These are phyloP conservation scores for Boletellus sp. DNA, from an alignment of 768 basidiomycete species.

Conservation along the genomic window DNA sequence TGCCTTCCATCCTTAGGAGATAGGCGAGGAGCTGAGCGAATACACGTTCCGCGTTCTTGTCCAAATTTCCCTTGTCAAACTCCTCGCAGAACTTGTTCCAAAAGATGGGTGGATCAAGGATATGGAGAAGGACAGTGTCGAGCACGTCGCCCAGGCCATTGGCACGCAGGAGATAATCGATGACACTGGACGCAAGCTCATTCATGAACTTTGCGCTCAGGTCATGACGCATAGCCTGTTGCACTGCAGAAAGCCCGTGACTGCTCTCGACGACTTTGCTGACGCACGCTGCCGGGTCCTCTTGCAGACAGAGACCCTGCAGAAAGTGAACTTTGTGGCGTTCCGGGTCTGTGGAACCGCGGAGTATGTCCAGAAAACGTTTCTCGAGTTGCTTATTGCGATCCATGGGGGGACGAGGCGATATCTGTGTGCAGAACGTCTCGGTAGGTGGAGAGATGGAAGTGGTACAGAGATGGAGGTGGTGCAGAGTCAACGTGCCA, in stretches of 20 bases:
- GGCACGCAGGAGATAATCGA: conserved; percentile 39
- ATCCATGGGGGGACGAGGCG: conserved; percentile 9
- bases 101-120: conserved; percentile 51
- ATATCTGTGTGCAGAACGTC: too few species aligned
- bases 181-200: conserved; percentile 33
- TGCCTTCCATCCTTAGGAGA: conserved; percentile 40
- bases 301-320: conserved; percentile 42
- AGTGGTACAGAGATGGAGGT: too few species aligned
- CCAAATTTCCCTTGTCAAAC: conserved; percentile 33
- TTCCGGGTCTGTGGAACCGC: conserved; percentile 27
- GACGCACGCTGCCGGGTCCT: conserved; percentile 37
- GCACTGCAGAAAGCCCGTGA: conserved; percentile 37
- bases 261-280: conserved; percentile 35
- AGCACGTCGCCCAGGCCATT: conserved; percentile 37
- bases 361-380: conserved; percentile 33
- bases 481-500: too few species aligned
- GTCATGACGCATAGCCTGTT: conserved; percentile 41
- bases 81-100: conserved; percentile 39
- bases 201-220: conserved; percentile 40
- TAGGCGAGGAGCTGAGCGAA: conserved; percentile 51
- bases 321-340: conserved; percentile 37
- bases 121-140: conserved; percentile 34
- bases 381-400: conserved; percentile 31
- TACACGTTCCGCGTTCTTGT: conserved; percentile 32
- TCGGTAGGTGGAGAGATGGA: too few species aligned